Percentiles rank a stretch among this genome's conserved stretches.
phyloP scores from a whole-genome alignment of 2,329 filamentous ascomycete genomes.

The Seiridium cupressi region DNA sequence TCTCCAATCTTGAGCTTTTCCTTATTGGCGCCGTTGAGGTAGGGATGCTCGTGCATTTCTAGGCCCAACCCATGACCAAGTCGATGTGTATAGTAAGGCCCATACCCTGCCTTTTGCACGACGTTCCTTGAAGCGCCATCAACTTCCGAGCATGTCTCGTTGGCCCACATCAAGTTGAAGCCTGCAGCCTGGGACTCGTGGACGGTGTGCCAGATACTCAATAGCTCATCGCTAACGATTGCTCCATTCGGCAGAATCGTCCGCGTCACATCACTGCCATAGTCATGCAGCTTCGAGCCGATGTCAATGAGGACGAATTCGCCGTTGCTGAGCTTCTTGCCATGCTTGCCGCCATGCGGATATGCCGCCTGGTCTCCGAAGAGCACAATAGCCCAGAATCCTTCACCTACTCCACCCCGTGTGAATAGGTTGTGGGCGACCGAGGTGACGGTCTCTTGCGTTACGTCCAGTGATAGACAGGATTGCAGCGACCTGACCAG shows the following conservation, averaged over 20 bases:
- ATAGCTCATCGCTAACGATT: constrained; percentile 20
- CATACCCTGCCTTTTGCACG: constrained; percentile 20
- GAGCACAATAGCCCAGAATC: constrained; percentile 26
- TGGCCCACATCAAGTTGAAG: constrained; percentile 22
- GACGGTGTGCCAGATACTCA: constrained; percentile 23
- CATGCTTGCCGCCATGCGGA: constrained; percentile 25
- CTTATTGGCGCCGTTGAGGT: constrained; percentile 26
- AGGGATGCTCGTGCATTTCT: constrained; percentile 28
- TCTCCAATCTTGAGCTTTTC: constrained; percentile 23
- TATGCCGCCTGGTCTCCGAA: constrained; percentile 27
- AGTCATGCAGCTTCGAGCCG: constrained; percentile 24
- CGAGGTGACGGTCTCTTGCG: constrained; percentile 22
- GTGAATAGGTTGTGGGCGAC: constrained; percentile 19
- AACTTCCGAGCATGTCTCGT: constrained; percentile 24
- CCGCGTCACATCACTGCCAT: constrained; percentile 26
- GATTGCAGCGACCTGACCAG: constrained; percentile 23
- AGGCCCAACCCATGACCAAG: constrained; percentile 26
- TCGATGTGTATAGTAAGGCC: constrained; percentile 25
- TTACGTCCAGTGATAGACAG: constrained; percentile 21
- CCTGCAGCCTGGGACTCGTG: constrained; percentile 21
- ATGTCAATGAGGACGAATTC: constrained; percentile 29
- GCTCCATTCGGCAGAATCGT: constrained; percentile 22
- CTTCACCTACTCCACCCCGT: constrained; percentile 22
- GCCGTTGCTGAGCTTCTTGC: constrained; percentile 20
- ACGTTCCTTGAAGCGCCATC: constrained; percentile 24